phyloP scores from a whole-genome alignment of 129 eudicot genomes.

The Tanacetum coccineum region DNA sequence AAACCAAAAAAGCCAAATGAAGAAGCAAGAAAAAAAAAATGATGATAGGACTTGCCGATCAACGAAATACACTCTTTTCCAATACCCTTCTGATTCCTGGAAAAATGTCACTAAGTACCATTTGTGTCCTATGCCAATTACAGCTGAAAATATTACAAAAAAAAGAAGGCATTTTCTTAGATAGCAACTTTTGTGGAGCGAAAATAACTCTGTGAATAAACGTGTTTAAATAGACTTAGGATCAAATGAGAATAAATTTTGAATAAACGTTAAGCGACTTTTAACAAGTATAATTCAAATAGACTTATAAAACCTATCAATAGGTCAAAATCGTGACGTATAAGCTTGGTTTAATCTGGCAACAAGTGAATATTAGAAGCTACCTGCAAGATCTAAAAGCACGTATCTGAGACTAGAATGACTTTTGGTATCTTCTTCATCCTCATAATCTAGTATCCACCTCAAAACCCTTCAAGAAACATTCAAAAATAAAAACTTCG shows the following conservation, averaged over 20 bases:
- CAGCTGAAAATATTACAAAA: conserved; percentile 51
- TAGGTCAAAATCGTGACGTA: background rate
- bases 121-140: conserved; percentile 72
- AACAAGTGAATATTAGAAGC: conserved; percentile 12
- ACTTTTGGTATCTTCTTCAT: conserved; percentile 45
- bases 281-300: background rate
- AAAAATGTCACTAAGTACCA: conserved; percentile 70
- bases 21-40: background rate
- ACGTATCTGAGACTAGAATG: conserved; percentile 43
- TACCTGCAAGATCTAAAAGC: conserved; percentile 66
- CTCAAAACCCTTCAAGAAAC: conserved; percentile 55
- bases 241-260: too few species aligned
- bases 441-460: conserved; percentile 74
- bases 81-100: conserved; percentile 63
- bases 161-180: too few species aligned
- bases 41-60: conserved; percentile 53
- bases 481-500: background rate
- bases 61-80: conserved; percentile 51
- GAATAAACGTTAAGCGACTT: too few species aligned
- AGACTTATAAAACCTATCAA: background rate
- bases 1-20: background rate
- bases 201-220: too few species aligned
- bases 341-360: background rate
- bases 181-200: too few species aligned
- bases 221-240: too few species aligned